Base-by-base conservation (phyloP, 2,329 filamentous ascomycete species). In the Emydomyces testavorans region DNA sequence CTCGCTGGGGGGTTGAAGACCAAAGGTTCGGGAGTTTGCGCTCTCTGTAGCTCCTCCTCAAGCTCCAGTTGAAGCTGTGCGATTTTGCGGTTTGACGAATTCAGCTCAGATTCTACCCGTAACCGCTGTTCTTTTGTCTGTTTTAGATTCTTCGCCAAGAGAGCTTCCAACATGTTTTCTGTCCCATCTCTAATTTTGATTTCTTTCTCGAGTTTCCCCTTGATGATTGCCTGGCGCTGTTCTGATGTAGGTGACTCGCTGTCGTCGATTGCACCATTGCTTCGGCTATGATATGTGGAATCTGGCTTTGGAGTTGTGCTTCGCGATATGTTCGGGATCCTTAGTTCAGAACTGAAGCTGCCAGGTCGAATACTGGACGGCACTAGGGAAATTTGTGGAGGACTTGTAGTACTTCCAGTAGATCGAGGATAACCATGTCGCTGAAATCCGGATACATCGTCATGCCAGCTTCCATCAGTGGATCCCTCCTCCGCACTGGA, bases 171-270 rank as follows among this genome's bases (percentile, higher is more conserved):
- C 78, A 98, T 82, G 63, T 98, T 98, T 71, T 98, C 92, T 50
- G 90, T 95, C 16, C 92, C 92, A 59, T 90, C 85, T 66, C 94
- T 95, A 63, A 98, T 96, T 73, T 96, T 96, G 70, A 89, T 82
- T 69, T 98, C 93, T 60, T 93, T 90, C 56, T 88, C 90, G 54
- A 98, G 82, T 60, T 83, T 79, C 58, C 95, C 89, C 59, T 83
- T 82, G 53, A 95, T 75, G 44, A 78, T 73, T 18, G 80, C 77
- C 58, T 94, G 79, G 34, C 80, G 77, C 65, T 87, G 80, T 63
- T 94, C 87, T 11, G 80, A 75, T 7, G 74, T 75, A 53, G 57
- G 70, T 56, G 59, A 66, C 50, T 79, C 77, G 46, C 80, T 78
- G 55, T 85, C 82, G 47, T 83, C 81, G 23, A 73, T 67, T 26